phyloP scores from a whole-genome alignment of 352 stramenopile genomes.

The Globisporangium paddicum region DNA sequence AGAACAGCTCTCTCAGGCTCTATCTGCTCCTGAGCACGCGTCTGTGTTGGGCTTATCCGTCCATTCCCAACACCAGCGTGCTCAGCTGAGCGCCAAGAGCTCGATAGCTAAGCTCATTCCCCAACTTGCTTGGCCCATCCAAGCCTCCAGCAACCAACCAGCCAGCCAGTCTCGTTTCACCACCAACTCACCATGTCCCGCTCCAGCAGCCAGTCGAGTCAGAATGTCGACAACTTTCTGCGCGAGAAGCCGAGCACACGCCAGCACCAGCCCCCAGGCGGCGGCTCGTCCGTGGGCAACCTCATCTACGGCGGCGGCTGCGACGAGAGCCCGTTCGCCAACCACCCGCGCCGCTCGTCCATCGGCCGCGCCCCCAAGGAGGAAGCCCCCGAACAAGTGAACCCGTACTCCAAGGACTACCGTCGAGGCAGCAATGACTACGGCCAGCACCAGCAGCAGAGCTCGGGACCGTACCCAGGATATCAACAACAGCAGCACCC shows the following conservation, averaged over 20 bases:
- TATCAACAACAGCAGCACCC: constrained; percentile 20
- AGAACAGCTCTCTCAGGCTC: neutral
- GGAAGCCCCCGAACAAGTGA: constrained; percentile 42
- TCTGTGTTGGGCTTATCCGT: neutral
- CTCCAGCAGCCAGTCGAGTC: constrained; percentile 51
- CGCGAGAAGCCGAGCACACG: constrained; percentile 73
- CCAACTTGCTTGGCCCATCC: constrained; percentile 19
- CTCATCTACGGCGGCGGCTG: constrained; percentile 69
- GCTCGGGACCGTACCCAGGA: constrained; percentile 9
- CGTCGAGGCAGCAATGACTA: constrained; percentile 18
- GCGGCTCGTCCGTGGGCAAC: constrained; percentile 63
- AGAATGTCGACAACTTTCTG: constrained; percentile 82
- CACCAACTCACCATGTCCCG: constrained; percentile 37
- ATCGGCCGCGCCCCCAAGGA: constrained; percentile 32
- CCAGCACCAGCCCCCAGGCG: constrained; percentile 62
- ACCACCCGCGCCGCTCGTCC: constrained; percentile 39
- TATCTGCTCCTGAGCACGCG: too few relatives aligned
- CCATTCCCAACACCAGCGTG: neutral
- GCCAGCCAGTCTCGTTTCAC: neutral
- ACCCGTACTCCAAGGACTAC: constrained; percentile 44
- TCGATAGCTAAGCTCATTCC: constrained; percentile 21
- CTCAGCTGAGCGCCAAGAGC: neutral
- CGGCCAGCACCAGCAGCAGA: constrained; percentile 15
- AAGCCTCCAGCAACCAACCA: neutral
- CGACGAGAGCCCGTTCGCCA: constrained; percentile 43